Base-by-base conservation (phyloP, 2,329 filamentous ascomycete species). In the Basipetospora sp. region DNA sequence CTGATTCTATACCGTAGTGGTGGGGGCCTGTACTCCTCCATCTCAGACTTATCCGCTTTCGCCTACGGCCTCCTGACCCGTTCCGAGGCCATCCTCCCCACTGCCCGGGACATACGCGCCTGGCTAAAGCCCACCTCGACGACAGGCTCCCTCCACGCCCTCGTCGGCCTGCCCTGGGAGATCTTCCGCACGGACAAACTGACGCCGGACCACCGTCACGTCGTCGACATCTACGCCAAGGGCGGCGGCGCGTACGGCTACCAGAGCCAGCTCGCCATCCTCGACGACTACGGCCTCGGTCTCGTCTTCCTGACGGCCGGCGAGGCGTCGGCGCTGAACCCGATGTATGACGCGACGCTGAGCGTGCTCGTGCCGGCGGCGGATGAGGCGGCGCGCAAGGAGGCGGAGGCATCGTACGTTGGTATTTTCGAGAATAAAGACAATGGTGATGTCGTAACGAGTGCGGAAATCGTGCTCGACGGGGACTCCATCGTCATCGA, bases 91-190 rank as follows among this genome's bases (percentile, higher is more conserved):
- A 20, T 53, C 8, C 48, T 48, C 1, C 38, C 47, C 0, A 34
- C 51, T 1, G 39, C 52, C 32, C 9, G 13, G 8, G 26, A 30
- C 2, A 48, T 49, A 8, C 41, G 48, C 16, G 46, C 45, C 16
- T 60, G 58, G 58, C 48, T 60, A 5, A 59, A 60, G 19, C 58
- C 58, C 0, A 36, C 33, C 1, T 46, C 54, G 0, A 50, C 53
- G 20, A 50, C 51, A 2, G 54, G 55, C 2, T 50, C 51, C 3
- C 43, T 45, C 0, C 44, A 48, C 18, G 48, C 46, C 10, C 48
- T 56, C 16, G 55, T 56, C 3, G 57, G 58, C 3, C 50, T 53
- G 45, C 55, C 57, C 0, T 59, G 57, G 58, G 57, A 61, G 32
- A 57, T 59, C 11, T 47, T 52, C 2, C 54, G 52, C 2, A 45